Conservation (phyloP, 768 basidiomycete species). For the Suillus fuscotomentosus region DNA sequence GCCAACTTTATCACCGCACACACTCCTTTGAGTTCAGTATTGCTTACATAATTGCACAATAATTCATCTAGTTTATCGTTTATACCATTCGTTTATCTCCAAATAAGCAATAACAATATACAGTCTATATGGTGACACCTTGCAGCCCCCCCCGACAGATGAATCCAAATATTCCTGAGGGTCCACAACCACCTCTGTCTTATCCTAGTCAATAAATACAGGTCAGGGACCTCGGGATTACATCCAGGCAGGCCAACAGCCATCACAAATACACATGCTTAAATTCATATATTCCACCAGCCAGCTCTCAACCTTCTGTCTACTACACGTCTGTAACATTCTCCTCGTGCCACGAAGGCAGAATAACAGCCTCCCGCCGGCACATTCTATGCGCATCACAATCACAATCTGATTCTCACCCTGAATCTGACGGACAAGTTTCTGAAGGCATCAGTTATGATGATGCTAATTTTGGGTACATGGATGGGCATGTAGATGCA, state of each 20-base stretch:
- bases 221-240: not conserved
- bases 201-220: not conserved
- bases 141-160: no score
- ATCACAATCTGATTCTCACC: no score
- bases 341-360: not conserved
- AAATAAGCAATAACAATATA: no score
- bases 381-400: not conserved
- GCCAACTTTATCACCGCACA: constrained; percentile 61
- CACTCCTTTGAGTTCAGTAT: constrained; percentile 44
- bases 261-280: not conserved
- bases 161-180: no score
- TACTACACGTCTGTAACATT: not conserved
- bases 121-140: no score
- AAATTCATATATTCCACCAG: not conserved
- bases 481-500: not conserved
- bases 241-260: no score
- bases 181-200: no score
- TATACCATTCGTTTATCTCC: no score
- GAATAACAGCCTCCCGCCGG: not conserved
- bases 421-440: not conserved
- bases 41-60: no score
- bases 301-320: not conserved
- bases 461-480: not conserved
- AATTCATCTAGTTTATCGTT: no score
- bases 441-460: not conserved